Conservation (phyloP, 1,139 yeast species). For the Pneumocystis murina region DNA sequence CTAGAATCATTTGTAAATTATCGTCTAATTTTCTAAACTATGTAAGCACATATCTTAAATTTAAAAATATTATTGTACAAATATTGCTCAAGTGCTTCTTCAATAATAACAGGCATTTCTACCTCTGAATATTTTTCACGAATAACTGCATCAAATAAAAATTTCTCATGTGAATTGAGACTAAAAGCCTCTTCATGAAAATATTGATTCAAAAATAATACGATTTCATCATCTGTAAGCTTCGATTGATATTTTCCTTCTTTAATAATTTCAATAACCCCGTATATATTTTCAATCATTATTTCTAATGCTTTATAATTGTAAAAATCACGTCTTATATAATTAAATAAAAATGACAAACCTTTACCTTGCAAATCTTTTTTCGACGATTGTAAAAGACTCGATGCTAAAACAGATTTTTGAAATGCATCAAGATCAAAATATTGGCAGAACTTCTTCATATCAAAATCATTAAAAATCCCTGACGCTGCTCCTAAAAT, state of each 20-base stretch:
- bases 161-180: not conserved
- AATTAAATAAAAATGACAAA: not conserved
- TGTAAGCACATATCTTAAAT: not conserved
- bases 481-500: slow-evolving; percentile 17
- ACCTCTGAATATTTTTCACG: not conserved
- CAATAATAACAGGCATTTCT: not conserved
- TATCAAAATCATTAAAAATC: slow-evolving; percentile 20
- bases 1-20: not conserved
- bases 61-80: not conserved
- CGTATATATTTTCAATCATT: not conserved
- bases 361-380: slow-evolving; percentile 10
- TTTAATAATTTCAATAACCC: not conserved
- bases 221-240: slow-evolving; percentile 1
- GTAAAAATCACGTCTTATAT: not conserved
- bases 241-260: not conserved
- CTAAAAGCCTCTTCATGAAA: not conserved
- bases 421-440: slow-evolving; percentile 16
- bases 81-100: slow-evolving; percentile 2
- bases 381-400: slow-evolving; percentile 8
- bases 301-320: not conserved
- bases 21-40: not conserved
- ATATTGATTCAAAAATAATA: not conserved
- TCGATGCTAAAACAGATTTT: slow-evolving; percentile 12
- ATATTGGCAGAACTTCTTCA: slow-evolving; percentile 15
- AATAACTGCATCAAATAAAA: not conserved